Percentiles rank a stretch among this genome's conserved stretches.
Evolutionary conservation across 257 asterid species (phyloP).

Genomic region (Gentiana dahurica): DNA sequence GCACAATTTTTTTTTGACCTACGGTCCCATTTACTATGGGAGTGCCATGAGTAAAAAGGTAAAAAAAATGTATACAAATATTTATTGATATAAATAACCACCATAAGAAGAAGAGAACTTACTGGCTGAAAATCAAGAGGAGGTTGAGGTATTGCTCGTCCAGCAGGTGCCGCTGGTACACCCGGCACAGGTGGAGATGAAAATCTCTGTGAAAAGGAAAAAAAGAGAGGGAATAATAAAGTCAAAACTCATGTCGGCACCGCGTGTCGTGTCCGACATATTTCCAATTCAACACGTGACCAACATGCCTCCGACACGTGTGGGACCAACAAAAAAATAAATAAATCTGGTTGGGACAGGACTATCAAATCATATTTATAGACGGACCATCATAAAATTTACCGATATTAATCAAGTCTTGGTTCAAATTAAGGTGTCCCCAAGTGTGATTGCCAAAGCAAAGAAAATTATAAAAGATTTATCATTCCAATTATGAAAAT

Average conservation of each 20-base stretch:
- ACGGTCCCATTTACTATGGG: background rate
- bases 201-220: constrained; percentile 33
- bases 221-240: background rate
- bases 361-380: too few species aligned
- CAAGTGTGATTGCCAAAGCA: background rate
- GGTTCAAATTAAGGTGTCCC: background rate
- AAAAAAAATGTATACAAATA: too few species aligned
- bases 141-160: constrained; percentile 47
- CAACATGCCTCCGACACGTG: constrained; percentile 41
- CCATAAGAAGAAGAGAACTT: constrained; percentile 3
- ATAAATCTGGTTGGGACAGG: too few species aligned
- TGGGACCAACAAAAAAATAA: constrained; percentile 32
- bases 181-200: constrained; percentile 1
- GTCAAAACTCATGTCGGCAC: constrained; percentile 28
- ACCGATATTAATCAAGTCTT: too few species aligned
- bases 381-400: too few species aligned
- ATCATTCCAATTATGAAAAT: too few species aligned
- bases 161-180: constrained; percentile 8
- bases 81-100: too few species aligned
- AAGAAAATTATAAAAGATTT: background rate
- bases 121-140: constrained; percentile 69
- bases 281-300: constrained; percentile 21
- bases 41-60: too few species aligned
- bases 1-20: background rate
- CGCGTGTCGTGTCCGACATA: constrained; percentile 21